Percentiles rank a stretch among this genome's conserved stretches.
Evolutionary conservation across 148 eudicot species (phyloP).

Genomic region (Vaccinium myrtillus): DNA sequence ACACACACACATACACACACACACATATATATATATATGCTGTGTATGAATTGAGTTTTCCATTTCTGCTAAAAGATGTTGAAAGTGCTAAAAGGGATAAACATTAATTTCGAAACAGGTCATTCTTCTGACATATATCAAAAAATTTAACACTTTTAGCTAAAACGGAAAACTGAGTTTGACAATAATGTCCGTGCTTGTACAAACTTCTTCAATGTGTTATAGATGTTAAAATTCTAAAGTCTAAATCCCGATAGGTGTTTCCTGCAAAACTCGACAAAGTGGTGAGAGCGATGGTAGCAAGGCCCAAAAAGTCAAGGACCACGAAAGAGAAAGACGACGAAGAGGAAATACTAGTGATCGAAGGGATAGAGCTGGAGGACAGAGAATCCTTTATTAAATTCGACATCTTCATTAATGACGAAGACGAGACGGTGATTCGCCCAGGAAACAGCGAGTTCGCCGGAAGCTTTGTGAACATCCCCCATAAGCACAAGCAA

Average conservation of each 20-base stretch:
- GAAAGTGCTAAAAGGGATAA: no score
- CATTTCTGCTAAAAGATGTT: no score
- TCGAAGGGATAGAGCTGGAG: constrained; percentile 41
- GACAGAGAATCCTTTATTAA: constrained; percentile 47
- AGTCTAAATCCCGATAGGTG: background rate
- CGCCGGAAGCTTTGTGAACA: constrained; percentile 85
- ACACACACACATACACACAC: no score
- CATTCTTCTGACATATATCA: no score
- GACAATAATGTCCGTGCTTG: no score
- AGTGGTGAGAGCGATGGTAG: constrained; percentile 45
- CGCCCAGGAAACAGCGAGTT: constrained; percentile 51
- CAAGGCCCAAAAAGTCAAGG: constrained; percentile 64
- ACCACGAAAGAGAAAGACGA: constrained; percentile 55
- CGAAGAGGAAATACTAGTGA: constrained; percentile 48
- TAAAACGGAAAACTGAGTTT: no score
- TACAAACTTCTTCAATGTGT: no score
- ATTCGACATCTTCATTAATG: constrained; percentile 73
- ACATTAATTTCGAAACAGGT: no score
- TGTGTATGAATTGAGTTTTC: no score
- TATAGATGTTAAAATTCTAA: no score
- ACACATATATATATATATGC: no score
- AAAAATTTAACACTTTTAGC: no score
- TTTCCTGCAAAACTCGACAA: constrained; percentile 51
- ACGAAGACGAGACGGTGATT: constrained; percentile 48
- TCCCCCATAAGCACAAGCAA: constrained; percentile 52